Evolutionary conservation across 352 stramenopile species (phyloP), one percentile per base, ranked within the genome.

Genomic region (Phytophthora podocarpi): DNA sequence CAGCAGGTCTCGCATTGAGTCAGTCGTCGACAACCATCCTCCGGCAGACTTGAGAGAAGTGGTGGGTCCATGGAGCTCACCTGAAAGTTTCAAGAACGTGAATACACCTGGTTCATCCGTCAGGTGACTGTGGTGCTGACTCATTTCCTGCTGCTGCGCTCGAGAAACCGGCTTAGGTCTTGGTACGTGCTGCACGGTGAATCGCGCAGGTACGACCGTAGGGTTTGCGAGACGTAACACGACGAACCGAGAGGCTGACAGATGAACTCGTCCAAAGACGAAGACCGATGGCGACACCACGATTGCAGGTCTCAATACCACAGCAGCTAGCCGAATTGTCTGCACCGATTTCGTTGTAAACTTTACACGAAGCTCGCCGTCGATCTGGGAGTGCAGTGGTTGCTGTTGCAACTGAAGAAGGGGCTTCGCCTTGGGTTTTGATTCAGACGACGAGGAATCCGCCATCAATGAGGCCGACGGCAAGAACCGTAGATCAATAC

Each of bases 311-410:
- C 68, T 63, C 13, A 89, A 56, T 12, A 95, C 66, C 2, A 76
- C 59, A 1, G 72, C 70, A 24, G 58, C 46, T 6, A 95, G 73
- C 0, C 59, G 54, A 36, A 95, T 76, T 0, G 53, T 83, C 61
- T 95, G 85, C 16, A 88, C 64, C 0, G 76, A 79, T 26, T 78
- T 72, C 31, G 87, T 90, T 13, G 82, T 73, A 56, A 93, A 95
- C 16, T 79, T 82, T 28, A 95, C 72, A 40, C 70, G 70, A 15
- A 95, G 68, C 24, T 85, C 69, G 0, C 83, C 83, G 2, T 84
- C 56, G 0, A 89, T 35, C 10, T 61, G 43, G 11, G 39, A 51
- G 12, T 69, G 55, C 6, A 85, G 47, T 15, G 66, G 51, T 37
- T 66, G 57, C 6, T 66, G 40, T 27, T 59, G 56, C 20, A 64